Conservation (phyloP, 75 land plant species). For the Selaginella moellendorffii region DNA sequence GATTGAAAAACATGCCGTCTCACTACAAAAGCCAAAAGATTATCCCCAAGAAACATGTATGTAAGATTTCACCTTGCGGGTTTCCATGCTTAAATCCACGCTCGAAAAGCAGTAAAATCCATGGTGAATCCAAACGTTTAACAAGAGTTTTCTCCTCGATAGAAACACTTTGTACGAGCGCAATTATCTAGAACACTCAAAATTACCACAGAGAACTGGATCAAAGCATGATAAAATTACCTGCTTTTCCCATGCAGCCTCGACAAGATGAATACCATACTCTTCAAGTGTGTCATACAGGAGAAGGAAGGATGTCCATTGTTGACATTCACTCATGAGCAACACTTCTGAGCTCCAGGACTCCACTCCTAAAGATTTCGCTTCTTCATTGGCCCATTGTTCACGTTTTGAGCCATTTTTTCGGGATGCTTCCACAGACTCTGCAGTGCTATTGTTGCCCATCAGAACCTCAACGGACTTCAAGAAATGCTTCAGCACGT, state of each 20-base stretch:
- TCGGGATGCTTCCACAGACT: neutral
- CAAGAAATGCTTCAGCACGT: conserved; percentile 45
- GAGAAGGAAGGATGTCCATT: conserved; percentile 71
- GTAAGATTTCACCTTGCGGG: conserved; percentile 51
- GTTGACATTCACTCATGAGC: conserved; percentile 2
- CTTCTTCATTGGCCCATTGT: conserved; percentile 66
- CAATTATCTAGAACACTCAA: neutral
- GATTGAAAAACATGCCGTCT: conserved; percentile 78
- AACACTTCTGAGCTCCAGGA: too few species aligned
- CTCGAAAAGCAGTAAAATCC: conserved; percentile 75
- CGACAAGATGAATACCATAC: conserved; percentile 88
- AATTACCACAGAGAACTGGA: neutral
- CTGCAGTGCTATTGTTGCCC: conserved; percentile 5
- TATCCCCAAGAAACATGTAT: neutral
- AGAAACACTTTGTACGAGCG: neutral
- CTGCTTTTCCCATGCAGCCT: conserved; percentile 88
- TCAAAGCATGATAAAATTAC: conserved; percentile 17
- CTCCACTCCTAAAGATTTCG: conserved; percentile 63
- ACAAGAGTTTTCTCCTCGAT: neutral
- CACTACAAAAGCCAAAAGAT: conserved; percentile 35
- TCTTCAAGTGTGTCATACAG: conserved; percentile 91
- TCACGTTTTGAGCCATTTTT: conserved; percentile 2
- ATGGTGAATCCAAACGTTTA: conserved; percentile 32
- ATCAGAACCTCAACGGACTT: neutral
- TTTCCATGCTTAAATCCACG: conserved; percentile 80